Base-by-base conservation (phyloP, 805 yeast genomes). In the Yarrowia hollandica region DNA sequence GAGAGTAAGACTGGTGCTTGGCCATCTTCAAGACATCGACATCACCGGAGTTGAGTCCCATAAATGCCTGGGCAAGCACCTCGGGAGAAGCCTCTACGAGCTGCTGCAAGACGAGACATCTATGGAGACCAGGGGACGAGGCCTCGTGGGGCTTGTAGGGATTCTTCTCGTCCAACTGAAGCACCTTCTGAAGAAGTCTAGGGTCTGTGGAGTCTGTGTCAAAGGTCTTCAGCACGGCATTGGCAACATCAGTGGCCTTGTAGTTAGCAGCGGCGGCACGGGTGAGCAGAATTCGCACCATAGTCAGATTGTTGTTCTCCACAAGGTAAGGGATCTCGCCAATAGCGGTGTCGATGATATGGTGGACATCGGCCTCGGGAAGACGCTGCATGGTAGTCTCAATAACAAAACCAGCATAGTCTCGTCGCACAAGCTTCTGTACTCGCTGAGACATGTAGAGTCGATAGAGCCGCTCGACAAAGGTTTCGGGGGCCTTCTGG, bases 1-100 rank as follows among this genome's bases (percentile, higher is more conserved):
- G 97, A 0, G 96, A 89, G 65, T 88, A 90, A 1, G 90, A 94
- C 9, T 97, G 95, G 69, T 92, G 97, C 65, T 76, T 77, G 66
- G 96, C 86, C 87, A 92, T 84, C 66, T 84, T 86, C 68, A 88
- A 76, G 7, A 55, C 16, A 10, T 52, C 58, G 26, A 52, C 42
- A 12, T 30, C 55, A 4, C 55, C 55, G 18, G 42, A 35, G 34
- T 34, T 37, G 44, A 52, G 58, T 6, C 58, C 58, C 12, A 25
- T 7, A 9, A 52, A 23, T 1, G 83, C 78, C 41, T 57, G 50
- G n/a, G 44, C 44, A 12, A 85, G 76, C 62, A 88, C 83, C 50
- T 75, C 74, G 25, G 77, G 76, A 66, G 88, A 92, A 67, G 83
- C 87, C 30, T 80, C 81, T 69, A 89, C 82, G 60, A 90, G 74